Conservation (phyloP, 2,329 filamentous ascomycete species). For the Penicillium thymicola region DNA sequence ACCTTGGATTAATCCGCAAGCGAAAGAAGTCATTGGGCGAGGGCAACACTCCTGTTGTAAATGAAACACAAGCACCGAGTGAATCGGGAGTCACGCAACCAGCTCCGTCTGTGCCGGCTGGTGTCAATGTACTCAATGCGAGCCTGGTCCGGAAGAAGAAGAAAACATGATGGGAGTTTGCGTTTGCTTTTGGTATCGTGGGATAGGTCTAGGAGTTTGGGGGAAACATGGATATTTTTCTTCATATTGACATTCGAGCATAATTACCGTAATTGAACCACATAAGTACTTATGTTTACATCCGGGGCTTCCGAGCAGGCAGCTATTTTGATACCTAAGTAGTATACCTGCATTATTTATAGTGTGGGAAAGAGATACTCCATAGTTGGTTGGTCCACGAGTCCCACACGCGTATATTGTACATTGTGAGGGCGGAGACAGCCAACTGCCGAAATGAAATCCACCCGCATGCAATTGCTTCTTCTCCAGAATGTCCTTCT, state of each 20-base stretch:
- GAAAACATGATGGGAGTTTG: slow-evolving; percentile 29
- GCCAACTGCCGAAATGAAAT: slow-evolving; percentile 9
- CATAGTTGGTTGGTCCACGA: background rate
- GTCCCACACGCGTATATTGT: background rate
- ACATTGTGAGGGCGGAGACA: slow-evolving; percentile 1
- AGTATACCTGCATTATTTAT: background rate
- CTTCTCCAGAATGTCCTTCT: slow-evolving; percentile 19
- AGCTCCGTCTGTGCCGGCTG: slow-evolving; percentile 13
- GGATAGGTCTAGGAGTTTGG: slow-evolving; percentile 1
- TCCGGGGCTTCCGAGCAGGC: background rate
- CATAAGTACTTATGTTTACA: background rate
- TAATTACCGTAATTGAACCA: background rate
- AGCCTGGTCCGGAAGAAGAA: slow-evolving; percentile 42
- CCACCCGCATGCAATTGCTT: slow-evolving; percentile 1
- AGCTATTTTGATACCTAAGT: background rate
- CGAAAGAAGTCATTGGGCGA: slow-evolving; percentile 33
- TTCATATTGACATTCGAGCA: background rate
- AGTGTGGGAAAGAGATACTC: background rate
- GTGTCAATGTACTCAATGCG: slow-evolving; percentile 40
- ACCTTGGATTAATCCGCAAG: slow-evolving; percentile 36
- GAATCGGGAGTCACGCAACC: background rate
- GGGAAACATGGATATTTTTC: background rate
- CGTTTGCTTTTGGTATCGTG: background rate
- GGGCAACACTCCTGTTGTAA: slow-evolving; percentile 9
- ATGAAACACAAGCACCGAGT: slow-evolving; percentile 3